phyloP scores from a whole-genome alignment of 2,329 filamentous ascomycete species.

The Periglandula ipomoeae region DNA sequence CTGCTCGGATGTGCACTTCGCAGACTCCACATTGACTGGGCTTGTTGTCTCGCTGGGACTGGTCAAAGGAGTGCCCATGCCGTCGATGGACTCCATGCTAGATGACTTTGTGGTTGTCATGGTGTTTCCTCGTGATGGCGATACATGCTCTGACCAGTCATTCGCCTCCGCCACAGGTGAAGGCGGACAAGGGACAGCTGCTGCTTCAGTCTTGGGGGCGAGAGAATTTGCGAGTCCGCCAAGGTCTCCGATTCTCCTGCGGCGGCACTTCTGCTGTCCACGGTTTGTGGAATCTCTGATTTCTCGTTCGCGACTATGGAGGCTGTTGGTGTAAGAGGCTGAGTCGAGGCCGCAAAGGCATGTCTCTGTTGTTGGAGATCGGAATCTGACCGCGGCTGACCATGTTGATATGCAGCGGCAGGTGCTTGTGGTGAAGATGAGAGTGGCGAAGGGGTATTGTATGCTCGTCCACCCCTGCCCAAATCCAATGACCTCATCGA shows the following conservation, averaged over 20 bases:
- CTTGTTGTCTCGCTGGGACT: constrained; percentile 45
- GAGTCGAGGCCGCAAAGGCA: constrained; percentile 2
- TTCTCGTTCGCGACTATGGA: neutral
- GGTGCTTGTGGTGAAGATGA: constrained; percentile 27
- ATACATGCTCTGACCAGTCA: constrained; percentile 19
- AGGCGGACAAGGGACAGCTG: constrained; percentile 30
- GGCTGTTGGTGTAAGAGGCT: neutral
- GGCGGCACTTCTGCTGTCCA: neutral
- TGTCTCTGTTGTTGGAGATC: constrained; percentile 26
- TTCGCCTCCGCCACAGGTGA: constrained; percentile 31
- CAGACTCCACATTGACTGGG: constrained; percentile 33
- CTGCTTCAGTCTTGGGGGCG: constrained; percentile 14
- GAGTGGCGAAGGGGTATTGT: constrained; percentile 26
- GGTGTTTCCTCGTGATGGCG: constrained; percentile 31
- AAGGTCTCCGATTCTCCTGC: neutral
- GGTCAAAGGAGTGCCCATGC: constrained; percentile 41
- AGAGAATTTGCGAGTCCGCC: neutral
- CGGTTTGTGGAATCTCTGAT: neutral
- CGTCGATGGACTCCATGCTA: constrained; percentile 41
- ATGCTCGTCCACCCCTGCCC: constrained; percentile 19
- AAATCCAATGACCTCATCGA: constrained; percentile 37
- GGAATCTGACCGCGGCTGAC: constrained; percentile 35
- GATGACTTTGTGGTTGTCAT: constrained; percentile 39
- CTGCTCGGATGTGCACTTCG: constrained; percentile 34
- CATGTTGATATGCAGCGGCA: constrained; percentile 30